Base-by-base conservation (phyloP, 2,329 filamentous ascomycete species). In the Penicillium sp. region DNA sequence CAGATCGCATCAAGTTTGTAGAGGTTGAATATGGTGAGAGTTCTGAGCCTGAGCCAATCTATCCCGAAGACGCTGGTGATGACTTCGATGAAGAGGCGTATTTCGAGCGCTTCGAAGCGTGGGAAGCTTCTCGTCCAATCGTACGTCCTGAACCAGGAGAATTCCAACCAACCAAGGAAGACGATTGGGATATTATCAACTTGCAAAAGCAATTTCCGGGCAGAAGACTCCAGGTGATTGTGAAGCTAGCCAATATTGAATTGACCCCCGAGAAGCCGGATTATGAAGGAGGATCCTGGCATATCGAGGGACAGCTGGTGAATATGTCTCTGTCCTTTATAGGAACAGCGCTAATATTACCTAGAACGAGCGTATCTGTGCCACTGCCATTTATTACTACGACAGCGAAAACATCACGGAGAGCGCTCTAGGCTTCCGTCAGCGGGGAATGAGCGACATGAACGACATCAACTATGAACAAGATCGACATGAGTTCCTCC, bases 351-450 rank as follows among this genome's bases (percentile, higher is more conserved):
- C 14, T 31, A 8, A 21, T 10, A 20, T 33, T 28, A 10, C 15
- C 29, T 3, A 26, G 37, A 84, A 84, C 51, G 81, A 85, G 54
- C 75, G 74, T 43, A 84, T 86, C 18, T 74, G 72, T 43, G 79
- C 79, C 0, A 81, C 79, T 0, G 77, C 80, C 0, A 65, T 86
- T 2, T 85, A 81, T 64, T 84, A 84, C 59, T 80, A 80, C 50
- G 77, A 81, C 48, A 67, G 62, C 38, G 71, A 81, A 1, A 86
- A 86, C 57, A 74, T 84, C 39, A 79, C 77, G 0, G 64, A 75
- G 1, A 75, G 66, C 43, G 59, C 56, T 3, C 66, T 84, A 1
- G 60, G 62, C 0, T 81, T 84, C 50, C 72, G 70, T 3, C 73
- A 73, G 6, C 41, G 47, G 0, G 53, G 21, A 1, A 54, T 69